Conservation (phyloP, 75 land plant genomes). For the Picea sitchensis region DNA sequence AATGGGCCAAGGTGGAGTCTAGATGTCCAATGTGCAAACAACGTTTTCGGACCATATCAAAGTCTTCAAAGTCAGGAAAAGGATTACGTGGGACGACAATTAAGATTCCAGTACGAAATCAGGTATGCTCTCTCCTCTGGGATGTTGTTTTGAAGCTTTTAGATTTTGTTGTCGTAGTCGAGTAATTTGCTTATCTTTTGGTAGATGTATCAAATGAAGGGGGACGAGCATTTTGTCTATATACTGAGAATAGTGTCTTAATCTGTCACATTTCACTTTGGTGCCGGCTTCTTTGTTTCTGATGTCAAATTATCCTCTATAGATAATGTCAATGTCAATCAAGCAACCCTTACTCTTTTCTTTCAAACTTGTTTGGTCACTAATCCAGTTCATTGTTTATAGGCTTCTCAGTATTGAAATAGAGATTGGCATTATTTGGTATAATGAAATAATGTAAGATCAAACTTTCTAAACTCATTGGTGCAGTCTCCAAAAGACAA, state of each 20-base stretch:
- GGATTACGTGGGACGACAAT: constrained; percentile 54
- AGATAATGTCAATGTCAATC: not conserved
- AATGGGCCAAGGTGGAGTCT: constrained; percentile 98
- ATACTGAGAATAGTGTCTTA: not conserved
- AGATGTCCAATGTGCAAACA: constrained; percentile 98
- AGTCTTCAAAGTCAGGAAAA: constrained; percentile 35
- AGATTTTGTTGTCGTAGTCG: not conserved
- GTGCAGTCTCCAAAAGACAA: too few relatives aligned
- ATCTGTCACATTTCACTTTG: not conserved
- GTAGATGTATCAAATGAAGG: not conserved
- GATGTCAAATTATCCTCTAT: not conserved
- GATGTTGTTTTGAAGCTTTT: constrained; percentile 6
- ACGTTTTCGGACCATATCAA: constrained; percentile 72
- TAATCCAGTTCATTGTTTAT: not conserved
- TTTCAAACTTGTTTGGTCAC: not conserved
- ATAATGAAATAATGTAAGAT: not conserved
- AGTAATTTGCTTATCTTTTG: not conserved
- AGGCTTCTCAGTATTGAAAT: not conserved
- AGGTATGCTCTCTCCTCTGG: constrained; percentile 39
- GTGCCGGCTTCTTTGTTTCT: not conserved
- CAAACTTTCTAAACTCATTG: not conserved
- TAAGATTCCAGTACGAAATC: constrained; percentile 71
- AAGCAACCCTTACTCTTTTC: not conserved
- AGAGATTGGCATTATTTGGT: not conserved
- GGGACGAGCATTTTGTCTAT: not conserved